These are phyloP conservation scores for Galium porrigens DNA, from an alignment of 305 asterid species.

Conservation along the genomic window DNA sequence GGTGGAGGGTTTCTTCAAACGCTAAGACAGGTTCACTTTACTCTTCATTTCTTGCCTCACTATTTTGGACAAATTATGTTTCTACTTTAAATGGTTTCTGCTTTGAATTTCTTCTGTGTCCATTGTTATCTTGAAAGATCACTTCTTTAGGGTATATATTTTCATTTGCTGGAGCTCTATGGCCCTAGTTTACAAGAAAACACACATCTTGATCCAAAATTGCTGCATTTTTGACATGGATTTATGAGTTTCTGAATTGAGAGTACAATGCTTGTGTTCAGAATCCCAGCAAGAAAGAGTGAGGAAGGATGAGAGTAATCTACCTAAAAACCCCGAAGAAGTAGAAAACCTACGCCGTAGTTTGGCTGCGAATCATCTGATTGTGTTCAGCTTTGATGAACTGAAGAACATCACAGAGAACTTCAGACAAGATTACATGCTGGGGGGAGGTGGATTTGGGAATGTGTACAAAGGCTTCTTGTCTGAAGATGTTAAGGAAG, in stretches of 20 bases:
- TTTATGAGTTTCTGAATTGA: background rate
- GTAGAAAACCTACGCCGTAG: conserved; percentile 63
- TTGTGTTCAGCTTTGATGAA: conserved; percentile 59
- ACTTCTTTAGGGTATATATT: background rate
- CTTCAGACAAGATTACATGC: conserved; percentile 76
- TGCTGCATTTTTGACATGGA: background rate
- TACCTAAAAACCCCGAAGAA: conserved; percentile 78
- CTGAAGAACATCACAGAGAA: conserved; percentile 50
- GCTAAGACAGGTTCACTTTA: conserved; percentile 46
- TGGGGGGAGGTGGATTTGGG: conserved; percentile 96
- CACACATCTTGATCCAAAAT: background rate
- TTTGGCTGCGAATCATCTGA: conserved; percentile 43
- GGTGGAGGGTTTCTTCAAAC: conserved; percentile 46
- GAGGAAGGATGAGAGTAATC: conserved; percentile 28
- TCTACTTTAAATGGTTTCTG: background rate
- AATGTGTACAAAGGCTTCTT: conserved; percentile 70
- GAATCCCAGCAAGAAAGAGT: conserved; percentile 15
- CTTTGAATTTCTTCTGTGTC: background rate
- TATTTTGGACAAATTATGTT: background rate
- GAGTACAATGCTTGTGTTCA: background rate
- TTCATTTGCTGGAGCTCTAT: background rate
- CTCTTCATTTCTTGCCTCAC: background rate
- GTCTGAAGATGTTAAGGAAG: conserved; percentile 30
- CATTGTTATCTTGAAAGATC: background rate
- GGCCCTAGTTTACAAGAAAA: background rate